Evolutionary conservation across 768 basidiomycete species (phyloP).

Genomic region (Daedaleopsis nitida): DNA sequence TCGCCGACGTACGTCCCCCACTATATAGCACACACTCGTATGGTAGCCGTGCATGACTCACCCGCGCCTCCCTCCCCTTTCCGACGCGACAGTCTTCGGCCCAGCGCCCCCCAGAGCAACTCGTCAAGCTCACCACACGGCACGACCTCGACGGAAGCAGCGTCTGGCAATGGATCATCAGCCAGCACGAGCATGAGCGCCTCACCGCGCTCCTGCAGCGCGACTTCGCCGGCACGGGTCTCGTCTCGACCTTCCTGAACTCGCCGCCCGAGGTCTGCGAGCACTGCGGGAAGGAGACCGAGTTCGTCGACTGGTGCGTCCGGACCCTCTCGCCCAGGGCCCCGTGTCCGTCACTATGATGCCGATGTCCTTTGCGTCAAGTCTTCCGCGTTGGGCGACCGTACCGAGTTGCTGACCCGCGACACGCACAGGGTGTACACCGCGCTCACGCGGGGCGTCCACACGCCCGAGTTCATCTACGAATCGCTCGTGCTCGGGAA

Average conservation of each 20-base stretch:
- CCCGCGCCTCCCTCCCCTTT: too few relatives aligned
- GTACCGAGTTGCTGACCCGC: not conserved
- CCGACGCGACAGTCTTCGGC: not conserved
- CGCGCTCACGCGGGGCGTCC: conserved; percentile 16
- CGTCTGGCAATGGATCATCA: not conserved
- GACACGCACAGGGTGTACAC: conserved; percentile 16
- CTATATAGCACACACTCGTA: too few relatives aligned
- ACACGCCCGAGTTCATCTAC: conserved; percentile 19
- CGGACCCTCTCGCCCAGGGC: not conserved
- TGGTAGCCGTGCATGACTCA: too few relatives aligned
- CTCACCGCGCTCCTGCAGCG: conserved; percentile 9
- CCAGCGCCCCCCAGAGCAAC: not conserved
- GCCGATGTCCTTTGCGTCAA: too few relatives aligned
- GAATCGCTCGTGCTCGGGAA: conserved; percentile 10
- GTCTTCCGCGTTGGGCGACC: too few relatives aligned
- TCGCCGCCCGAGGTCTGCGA: conserved; percentile 3
- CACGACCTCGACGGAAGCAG: not conserved
- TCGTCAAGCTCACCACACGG: not conserved
- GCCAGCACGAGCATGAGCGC: conserved; percentile 9
- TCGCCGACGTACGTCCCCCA: too few relatives aligned
- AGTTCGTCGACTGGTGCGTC: conserved; percentile 20
- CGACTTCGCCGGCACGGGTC: conserved; percentile 5
- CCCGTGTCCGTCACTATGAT: too few relatives aligned
- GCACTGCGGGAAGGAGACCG: conserved; percentile 18
- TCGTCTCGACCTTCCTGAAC: conserved; percentile 1